Base-by-base conservation (phyloP, 208 protist species). In the Entamoeba histolytica region DNA sequence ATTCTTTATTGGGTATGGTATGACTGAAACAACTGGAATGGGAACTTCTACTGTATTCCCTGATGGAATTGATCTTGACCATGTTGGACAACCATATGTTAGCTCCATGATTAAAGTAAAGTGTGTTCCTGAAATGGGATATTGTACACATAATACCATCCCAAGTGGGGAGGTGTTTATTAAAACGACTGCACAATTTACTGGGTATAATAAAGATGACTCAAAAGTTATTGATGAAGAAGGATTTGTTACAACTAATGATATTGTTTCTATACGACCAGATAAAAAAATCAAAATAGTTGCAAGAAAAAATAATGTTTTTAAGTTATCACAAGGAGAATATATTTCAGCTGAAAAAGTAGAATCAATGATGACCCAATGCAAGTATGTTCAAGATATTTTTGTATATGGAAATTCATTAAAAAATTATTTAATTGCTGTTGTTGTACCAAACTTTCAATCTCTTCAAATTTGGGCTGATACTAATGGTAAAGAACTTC, bases 151-250 rank as follows among this genome's bases (percentile, higher is more conserved):
- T 28, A 69, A 35, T 55, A 55, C 10, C 0, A 12, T 44, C 14
- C 69, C 93, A n/a, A 17, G 8, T 44, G 94, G 94, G 2, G 94
- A 94, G 49, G 47, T 94, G 19, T 49, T 28, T 5, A 49, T 93
- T 55, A 44, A 52, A 19, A 39, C 35, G 0, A n/a, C 19, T 91
- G 23, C 31, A 5, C 12, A 19, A n/a, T 94, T 94, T 55, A 31
- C 8, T 23, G 94, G 94, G 4, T 94, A 94, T 52, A 94, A 93
- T n/a, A 94, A 94, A 44, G 49, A 92, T 6, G 35, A 39, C 4
- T 87, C 49, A 28, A 94, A 92, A 23, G 55, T 69, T 28, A 94
- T 47, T 35, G 23, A 35, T 52, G 17, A 91, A n/a, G 94, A 94
- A 35, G 93, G 93, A 1, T 94, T 31, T 31, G 94, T 92, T 87